phyloP scores from a whole-genome alignment of 2,329 filamentous ascomycete species.

The Fonsecaea pugnacius region DNA sequence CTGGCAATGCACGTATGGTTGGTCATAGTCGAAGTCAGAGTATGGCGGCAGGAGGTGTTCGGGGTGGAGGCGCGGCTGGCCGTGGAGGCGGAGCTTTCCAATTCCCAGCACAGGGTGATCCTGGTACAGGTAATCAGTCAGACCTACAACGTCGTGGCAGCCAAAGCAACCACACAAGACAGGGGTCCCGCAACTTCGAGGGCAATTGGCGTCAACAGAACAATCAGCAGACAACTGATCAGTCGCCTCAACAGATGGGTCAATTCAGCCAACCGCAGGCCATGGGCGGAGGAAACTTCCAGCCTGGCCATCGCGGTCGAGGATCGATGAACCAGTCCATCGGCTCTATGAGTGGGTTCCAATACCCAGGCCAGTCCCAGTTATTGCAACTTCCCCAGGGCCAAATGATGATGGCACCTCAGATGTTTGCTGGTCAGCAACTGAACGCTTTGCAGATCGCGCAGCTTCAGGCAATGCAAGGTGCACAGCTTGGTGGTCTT shows the following conservation, averaged over 20 bases:
- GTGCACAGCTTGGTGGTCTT: slow-evolving; percentile 74
- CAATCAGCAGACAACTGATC: slow-evolving; percentile 51
- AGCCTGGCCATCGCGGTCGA: slow-evolving; percentile 83
- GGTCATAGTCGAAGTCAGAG: slow-evolving; percentile 59
- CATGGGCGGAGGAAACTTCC: slow-evolving; percentile 73
- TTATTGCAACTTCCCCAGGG: slow-evolving; percentile 81
- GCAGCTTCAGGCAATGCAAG: slow-evolving; percentile 90
- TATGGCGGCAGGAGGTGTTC: slow-evolving; percentile 64
- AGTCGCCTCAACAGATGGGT: slow-evolving; percentile 61
- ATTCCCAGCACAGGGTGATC: slow-evolving; percentile 62
- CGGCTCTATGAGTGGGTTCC: slow-evolving; percentile 80
- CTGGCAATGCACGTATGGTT: slow-evolving; percentile 81
- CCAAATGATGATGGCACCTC: slow-evolving; percentile 77
- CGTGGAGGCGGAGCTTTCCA: slow-evolving; percentile 70
- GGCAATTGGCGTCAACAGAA: slow-evolving; percentile 94
- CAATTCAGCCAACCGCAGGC: slow-evolving; percentile 74
- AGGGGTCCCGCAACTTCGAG: slow-evolving; percentile 91
- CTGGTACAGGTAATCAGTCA: slow-evolving; percentile 49
- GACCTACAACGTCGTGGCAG: slow-evolving; percentile 79
- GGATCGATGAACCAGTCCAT: slow-evolving; percentile 86
- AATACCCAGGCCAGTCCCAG: slow-evolving; percentile 85
- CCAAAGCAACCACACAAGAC: slow-evolving; percentile 74
- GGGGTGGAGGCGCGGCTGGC: slow-evolving; percentile 64
- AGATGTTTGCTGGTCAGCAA: slow-evolving; percentile 82
- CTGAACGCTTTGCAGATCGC: slow-evolving; percentile 85